Conservation (phyloP, 2,329 filamentous ascomycete species). For the Calonectria pseudoreteaudii region DNA sequence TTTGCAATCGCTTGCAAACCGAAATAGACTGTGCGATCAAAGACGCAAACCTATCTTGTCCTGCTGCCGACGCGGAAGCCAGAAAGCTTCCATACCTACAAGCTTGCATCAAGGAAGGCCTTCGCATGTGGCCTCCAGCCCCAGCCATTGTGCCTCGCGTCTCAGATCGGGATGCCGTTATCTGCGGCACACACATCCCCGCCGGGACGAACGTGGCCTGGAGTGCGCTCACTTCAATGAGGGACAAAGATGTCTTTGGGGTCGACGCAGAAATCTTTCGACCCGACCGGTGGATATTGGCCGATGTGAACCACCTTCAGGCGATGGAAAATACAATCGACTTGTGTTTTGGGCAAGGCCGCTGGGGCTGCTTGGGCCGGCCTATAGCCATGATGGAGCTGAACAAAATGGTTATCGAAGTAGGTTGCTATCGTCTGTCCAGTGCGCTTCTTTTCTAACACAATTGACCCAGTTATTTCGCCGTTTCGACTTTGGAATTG, state of each 20-base stretch:
- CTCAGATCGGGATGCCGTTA: neutral
- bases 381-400: conserved; percentile 18
- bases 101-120: conserved; percentile 13
- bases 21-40: conserved; percentile 12
- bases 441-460: neutral
- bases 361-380: conserved; percentile 15
- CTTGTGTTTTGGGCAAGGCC: conserved; percentile 15
- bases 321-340: conserved; percentile 16
- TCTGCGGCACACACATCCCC: conserved; percentile 9
- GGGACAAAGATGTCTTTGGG: conserved; percentile 6
- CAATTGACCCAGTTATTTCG: neutral
- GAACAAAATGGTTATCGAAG: conserved; percentile 21
- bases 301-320: neutral
- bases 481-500: conserved; percentile 8
- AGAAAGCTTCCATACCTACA: conserved; percentile 4
- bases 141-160: conserved; percentile 13
- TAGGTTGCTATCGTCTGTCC: neutral
- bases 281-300: conserved; percentile 9
- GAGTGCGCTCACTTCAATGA: conserved; percentile 15
- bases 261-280: conserved; percentile 1
- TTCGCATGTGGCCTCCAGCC: conserved; percentile 21
- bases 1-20: neutral
- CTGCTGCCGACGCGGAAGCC: conserved; percentile 1
- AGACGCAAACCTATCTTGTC: neutral
- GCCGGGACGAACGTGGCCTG: conserved; percentile 17